A percentile compares a stretch with the other conserved stretches of the same genome.
Evolutionary conservation across 805 yeast genomes (phyloP).

Genomic region (Soucietia sequanensis): DNA sequence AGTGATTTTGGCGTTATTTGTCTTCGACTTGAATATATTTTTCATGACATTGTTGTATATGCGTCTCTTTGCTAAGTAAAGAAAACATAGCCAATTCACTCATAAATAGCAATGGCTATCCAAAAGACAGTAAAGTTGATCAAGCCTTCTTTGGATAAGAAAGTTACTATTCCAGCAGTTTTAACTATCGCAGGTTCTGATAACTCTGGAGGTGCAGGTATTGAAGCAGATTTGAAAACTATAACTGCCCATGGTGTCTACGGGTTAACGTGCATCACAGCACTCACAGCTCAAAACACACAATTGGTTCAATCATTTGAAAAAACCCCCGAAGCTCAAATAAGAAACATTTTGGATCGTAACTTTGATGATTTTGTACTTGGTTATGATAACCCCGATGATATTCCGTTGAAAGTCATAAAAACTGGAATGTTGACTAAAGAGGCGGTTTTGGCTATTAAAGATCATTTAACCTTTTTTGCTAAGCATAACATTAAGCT

Average conservation of each 20-base stretch:
- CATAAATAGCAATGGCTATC: conserved; percentile 2
- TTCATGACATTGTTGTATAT: no score
- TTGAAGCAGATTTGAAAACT: conserved; percentile 85
- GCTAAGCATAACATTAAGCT: conserved; percentile 29
- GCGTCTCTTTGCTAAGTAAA: no score
- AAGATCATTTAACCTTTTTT: conserved; percentile 30
- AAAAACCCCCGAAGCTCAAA: conserved; percentile 41
- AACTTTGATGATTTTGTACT: conserved; percentile 56
- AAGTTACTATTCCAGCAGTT: conserved; percentile 16
- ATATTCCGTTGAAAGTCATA: conserved; percentile 52
- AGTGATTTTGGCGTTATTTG: no score
- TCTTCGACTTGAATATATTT: no score
- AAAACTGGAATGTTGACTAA: conserved; percentile 77
- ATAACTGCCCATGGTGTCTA: conserved; percentile 72
- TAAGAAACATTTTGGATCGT: conserved; percentile 50
- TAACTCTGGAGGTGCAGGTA: conserved; percentile 88
- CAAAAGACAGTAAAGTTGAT: conserved; percentile 1
- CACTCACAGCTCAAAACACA: conserved; percentile 80
- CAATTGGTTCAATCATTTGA: conserved; percentile 41
- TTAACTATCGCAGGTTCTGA: conserved; percentile 70
- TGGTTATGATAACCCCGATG: conserved; percentile 17
- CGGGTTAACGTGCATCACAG: conserved; percentile 75
- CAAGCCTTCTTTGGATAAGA: not conserved
- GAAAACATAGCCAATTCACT: no score
- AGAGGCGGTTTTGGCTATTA: conserved; percentile 51